phyloP scores from a whole-genome alignment of 106 monocot genomes.

The Acanthochlamys bracteata region DNA sequence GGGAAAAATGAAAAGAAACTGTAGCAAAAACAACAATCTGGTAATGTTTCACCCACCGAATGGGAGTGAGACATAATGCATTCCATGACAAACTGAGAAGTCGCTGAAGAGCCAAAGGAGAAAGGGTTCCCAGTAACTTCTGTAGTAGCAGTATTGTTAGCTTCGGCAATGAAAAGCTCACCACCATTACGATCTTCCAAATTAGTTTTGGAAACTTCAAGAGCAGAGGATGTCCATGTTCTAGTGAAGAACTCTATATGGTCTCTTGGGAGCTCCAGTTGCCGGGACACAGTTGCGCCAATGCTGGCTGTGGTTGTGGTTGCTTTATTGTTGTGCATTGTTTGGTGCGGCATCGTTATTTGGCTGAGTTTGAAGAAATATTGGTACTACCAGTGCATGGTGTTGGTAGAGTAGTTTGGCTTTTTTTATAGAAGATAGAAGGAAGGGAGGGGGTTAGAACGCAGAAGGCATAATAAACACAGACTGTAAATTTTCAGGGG shows the following conservation, averaged over 20 bases:
- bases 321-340: not conserved
- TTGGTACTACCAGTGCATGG: no score
- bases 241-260: conserved; percentile 89
- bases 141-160: conserved; percentile 28
- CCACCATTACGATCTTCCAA: not conserved
- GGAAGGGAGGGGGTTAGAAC: no score
- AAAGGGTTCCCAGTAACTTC: conserved; percentile 44
- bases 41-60: conserved; percentile 22
- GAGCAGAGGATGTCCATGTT: conserved; percentile 53
- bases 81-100: conserved; percentile 88
- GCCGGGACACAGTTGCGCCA: not conserved
- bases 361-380: no score
- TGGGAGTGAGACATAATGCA: conserved; percentile 82
- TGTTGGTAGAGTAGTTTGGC: no score
- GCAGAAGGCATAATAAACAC: no score
- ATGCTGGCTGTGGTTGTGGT: not conserved
- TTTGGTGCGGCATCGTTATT: no score
- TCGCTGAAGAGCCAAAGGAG: conserved; percentile 69
- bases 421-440: no score
- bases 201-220: conserved; percentile 31
- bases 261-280: conserved; percentile 30
- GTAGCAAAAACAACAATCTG: no score
- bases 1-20: no score
- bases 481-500: no score
- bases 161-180: not conserved